phyloP scores from a whole-genome alignment of 768 basidiomycete genomes.

The Rhodotorula graminis region DNA sequence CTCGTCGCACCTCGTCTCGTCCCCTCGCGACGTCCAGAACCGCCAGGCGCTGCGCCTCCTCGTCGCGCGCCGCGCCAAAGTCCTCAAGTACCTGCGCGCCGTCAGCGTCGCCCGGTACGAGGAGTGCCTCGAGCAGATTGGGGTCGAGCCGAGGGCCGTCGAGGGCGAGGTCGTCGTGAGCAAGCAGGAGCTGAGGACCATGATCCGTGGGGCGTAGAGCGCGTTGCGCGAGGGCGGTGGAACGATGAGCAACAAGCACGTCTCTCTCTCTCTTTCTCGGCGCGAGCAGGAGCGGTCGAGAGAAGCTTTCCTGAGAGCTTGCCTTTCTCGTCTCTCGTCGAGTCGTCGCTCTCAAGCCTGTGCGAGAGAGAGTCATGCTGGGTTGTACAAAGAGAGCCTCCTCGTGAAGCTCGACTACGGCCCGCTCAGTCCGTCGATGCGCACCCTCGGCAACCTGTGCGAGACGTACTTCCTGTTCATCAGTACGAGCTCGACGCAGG shows the following conservation, averaged over 20 bases:
- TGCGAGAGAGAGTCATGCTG: background rate
- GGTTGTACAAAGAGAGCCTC: background rate
- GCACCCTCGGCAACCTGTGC: constrained; percentile 76
- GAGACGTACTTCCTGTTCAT: too few relatives aligned
- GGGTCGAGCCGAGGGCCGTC: constrained; percentile 70
- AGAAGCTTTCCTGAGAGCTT: too few relatives aligned
- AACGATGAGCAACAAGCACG: background rate
- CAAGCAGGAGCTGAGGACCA: constrained; percentile 29
- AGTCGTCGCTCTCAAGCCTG: too few relatives aligned
- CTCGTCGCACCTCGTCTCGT: constrained; percentile 62
- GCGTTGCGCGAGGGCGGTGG: too few relatives aligned
- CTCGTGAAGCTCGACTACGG: too few relatives aligned
- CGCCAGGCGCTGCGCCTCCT: constrained; percentile 69
- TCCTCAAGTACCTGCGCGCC: constrained; percentile 71
- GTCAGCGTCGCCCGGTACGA: constrained; percentile 68
- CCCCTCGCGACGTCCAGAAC: constrained; percentile 68
- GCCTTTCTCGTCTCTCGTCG: too few relatives aligned
- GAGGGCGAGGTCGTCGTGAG: constrained; percentile 79
- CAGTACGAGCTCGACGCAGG: too few relatives aligned
- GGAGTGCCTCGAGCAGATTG: constrained; percentile 63
- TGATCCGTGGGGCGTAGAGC: constrained; percentile 29
- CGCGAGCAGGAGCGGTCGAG: background rate
- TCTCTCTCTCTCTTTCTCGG: background rate
- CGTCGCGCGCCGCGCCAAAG: constrained; percentile 74
- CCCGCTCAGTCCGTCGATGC: constrained; percentile 56